These are phyloP conservation scores for Backusella australiensis DNA, from an alignment of 192 early-diverging fungal species.

Conservation along the genomic window DNA sequence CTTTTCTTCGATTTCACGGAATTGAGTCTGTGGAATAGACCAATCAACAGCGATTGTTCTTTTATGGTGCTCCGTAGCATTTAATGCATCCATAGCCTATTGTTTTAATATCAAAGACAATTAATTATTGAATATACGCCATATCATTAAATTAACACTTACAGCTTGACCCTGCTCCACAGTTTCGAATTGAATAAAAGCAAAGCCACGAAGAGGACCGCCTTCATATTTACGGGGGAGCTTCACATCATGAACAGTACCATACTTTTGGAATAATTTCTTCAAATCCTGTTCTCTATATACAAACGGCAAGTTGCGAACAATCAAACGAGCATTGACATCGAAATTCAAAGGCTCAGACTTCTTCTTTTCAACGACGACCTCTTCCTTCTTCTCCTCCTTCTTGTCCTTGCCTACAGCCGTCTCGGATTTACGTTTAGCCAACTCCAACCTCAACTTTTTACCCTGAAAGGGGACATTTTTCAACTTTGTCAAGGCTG, in stretches of 20 bases:
- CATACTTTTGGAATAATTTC: conserved; percentile 62
- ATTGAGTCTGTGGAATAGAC: conserved; percentile 76
- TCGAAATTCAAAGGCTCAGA: not conserved
- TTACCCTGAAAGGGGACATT: conserved; percentile 70
- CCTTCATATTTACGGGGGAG: conserved; percentile 73
- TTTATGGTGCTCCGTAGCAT: conserved; percentile 66
- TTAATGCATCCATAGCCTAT: conserved; percentile 65
- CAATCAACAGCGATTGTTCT: conserved; percentile 83
- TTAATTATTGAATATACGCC: not conserved
- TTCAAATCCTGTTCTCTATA: conserved; percentile 64
- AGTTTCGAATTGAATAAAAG: conserved; percentile 84
- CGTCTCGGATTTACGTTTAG: conserved; percentile 54
- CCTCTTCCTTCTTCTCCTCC: not conserved
- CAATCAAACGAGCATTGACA: conserved; percentile 66
- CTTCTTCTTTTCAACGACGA: not conserved
- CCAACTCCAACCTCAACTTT: conserved; percentile 77
- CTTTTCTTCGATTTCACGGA: conserved; percentile 50
- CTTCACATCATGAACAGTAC: conserved; percentile 67
- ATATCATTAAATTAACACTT: not conserved
- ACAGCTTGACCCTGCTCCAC: conserved; percentile 62
- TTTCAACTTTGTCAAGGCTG: conserved; percentile 75
- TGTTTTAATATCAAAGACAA: not conserved
- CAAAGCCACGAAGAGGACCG: conserved; percentile 84
- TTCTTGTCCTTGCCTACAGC: not conserved
- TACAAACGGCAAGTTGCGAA: conserved; percentile 85